Evolutionary conservation across 495 filamentous ascomycete species (phyloP), one percentile per base, ranked within the genome.

Genomic region (Penicillium canariense): DNA sequence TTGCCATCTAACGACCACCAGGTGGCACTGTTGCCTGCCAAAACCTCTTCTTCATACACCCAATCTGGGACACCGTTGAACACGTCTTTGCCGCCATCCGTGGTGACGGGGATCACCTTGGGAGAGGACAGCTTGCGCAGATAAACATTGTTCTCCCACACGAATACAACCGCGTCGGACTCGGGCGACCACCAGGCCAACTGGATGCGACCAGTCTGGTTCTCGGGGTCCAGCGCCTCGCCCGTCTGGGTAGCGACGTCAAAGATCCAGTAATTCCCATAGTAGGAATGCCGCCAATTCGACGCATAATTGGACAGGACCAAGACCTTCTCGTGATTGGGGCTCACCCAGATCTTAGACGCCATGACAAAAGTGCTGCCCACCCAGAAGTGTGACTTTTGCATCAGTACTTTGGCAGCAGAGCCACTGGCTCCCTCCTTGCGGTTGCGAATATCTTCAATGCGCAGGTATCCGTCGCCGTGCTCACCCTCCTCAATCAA

Each of bases 61-160:
- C 94, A 98, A 69, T 98, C 94, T 0, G 94, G 94, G n/a, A 96
- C 84, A 18, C 94, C 94, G 61, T 97, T 95, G 76, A 98, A 97
- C 14, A 94, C 81, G 54, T 97, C 82, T 2, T 78, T 69, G 0
- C 92, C 88, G 34, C 94, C 94, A 67, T 97, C 91, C 55, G 75
- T 86, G 12, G 94, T 98, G 54, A 98, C 86, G 54, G 85, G 83
- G 4, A 76, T 79, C 12, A 91, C 83, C 5, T 70, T 65, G n/a
- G 76, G 60, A 0, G 77, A 78, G 12, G 80, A 73, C 32, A 97
- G 65, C 36, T 86, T 84, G 38, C 95, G 86, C 22, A 96, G 65
- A 62, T 84, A 96, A 54, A 98, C 70, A 61, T 98, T 96, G 62
- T 98, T 97, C 43, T 89, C 81, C 38, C 87, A 75, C 7, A 91